These are phyloP conservation scores for Chlorella variabilis DNA, from an alignment of 163 green algal genomes.

Conservation along the genomic window DNA sequence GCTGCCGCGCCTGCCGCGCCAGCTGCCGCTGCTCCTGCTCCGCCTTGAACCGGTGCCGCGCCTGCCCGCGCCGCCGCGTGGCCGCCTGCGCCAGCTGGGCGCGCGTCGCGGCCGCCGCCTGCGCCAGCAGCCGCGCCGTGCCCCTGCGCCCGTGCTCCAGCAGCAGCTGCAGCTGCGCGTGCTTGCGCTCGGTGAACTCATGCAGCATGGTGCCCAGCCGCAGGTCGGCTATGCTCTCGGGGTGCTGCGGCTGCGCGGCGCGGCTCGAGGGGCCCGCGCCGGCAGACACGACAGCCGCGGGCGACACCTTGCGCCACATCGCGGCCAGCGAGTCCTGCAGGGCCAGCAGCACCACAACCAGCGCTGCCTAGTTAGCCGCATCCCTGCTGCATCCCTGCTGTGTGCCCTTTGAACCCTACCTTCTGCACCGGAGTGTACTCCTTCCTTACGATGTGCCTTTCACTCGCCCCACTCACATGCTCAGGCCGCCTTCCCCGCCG, in stretches of 20 bases:
- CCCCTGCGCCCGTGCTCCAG: neutral
- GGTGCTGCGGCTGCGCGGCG: neutral
- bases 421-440: too few species aligned
- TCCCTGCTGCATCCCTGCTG: too few species aligned
- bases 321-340: conserved; percentile 23
- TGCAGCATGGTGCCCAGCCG: conserved; percentile 29
- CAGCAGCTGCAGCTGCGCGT: conserved; percentile 19
- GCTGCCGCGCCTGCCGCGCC: neutral
- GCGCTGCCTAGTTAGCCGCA: neutral
- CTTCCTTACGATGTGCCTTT: too few species aligned
- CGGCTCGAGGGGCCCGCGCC: neutral
- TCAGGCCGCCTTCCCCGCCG: too few species aligned
- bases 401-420: too few species aligned
- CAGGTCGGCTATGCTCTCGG: conserved; percentile 45
- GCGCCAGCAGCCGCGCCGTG: neutral
- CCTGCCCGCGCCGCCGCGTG: neutral
- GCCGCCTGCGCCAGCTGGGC: neutral
- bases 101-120: neutral
- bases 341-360: neutral
- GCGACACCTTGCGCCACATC: conserved; percentile 16
- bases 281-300: neutral
- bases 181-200: conserved; percentile 35
- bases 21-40: neutral
- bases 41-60: too few species aligned
- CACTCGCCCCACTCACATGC: too few species aligned